Evolutionary conservation across 2,329 filamentous ascomycete genomes (phyloP).

Genomic region (Lecanoromycetidae sp.): DNA sequence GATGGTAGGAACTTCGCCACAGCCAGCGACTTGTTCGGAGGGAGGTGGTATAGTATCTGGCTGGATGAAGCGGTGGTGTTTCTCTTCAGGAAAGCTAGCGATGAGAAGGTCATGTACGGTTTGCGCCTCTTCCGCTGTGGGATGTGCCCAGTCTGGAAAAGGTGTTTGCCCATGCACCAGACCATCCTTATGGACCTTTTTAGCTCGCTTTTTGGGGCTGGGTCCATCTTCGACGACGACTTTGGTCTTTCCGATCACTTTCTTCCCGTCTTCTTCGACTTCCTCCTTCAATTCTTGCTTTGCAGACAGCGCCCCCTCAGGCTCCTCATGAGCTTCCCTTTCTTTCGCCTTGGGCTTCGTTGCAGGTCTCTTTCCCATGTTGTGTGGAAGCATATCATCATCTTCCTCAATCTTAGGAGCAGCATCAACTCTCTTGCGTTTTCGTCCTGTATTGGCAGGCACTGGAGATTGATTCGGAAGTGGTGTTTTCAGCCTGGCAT

Average conservation of each 20-base stretch:
- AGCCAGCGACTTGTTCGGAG: constrained; percentile 59
- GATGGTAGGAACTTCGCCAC: constrained; percentile 53
- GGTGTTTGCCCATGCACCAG: constrained; percentile 44
- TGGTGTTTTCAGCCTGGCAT: background rate
- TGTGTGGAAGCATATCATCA: constrained; percentile 21
- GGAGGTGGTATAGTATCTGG: constrained; percentile 59
- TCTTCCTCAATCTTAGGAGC: constrained; percentile 15
- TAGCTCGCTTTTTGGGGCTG: constrained; percentile 16
- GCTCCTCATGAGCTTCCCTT: constrained; percentile 1
- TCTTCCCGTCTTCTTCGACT: constrained; percentile 22
- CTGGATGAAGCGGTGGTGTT: constrained; percentile 36
- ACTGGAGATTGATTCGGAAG: background rate
- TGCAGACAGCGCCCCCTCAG: constrained; percentile 19
- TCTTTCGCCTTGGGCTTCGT: background rate
- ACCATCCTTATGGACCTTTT: constrained; percentile 36
- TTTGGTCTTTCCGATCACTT: constrained; percentile 3
- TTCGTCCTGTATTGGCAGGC: constrained; percentile 8
- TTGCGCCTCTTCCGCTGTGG: constrained; percentile 56
- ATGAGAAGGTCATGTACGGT: constrained; percentile 56
- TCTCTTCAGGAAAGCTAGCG: constrained; percentile 44
- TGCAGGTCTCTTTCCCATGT: constrained; percentile 17
- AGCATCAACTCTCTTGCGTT: constrained; percentile 13
- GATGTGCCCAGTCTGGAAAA: constrained; percentile 54
- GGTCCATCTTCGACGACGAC: constrained; percentile 2
- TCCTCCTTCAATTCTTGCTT: constrained; percentile 12